Conservation (phyloP, 768 basidiomycete species). For the Phylloporus sp. region DNA sequence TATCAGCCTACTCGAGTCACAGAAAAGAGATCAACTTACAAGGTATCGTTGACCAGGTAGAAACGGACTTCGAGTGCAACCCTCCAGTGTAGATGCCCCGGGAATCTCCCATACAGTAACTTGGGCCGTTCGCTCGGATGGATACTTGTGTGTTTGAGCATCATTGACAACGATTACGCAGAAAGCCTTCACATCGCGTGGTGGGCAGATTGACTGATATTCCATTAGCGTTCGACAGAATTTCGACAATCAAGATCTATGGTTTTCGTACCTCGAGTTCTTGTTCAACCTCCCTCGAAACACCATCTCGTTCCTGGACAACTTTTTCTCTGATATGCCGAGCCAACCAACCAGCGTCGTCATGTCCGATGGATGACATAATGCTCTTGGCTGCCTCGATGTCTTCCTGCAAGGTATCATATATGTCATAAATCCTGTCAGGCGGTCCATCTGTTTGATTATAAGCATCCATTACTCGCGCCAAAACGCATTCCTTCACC, state of each 20-base stretch:
- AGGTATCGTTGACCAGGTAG: conserved; percentile 61
- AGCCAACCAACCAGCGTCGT: conserved; percentile 62
- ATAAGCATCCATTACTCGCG: background rate
- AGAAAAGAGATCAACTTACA: conserved; percentile 36
- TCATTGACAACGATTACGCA: conserved; percentile 68
- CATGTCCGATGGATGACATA: conserved; percentile 37
- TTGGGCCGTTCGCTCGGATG: conserved; percentile 59
- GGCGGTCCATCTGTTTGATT: conserved; percentile 27
- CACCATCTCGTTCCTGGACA: conserved; percentile 44
- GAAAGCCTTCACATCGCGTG: conserved; percentile 71
- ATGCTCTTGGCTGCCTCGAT: conserved; percentile 39
- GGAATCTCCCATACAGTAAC: conserved; percentile 82
- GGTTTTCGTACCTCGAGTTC: conserved; percentile 71
- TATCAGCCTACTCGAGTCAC: background rate
- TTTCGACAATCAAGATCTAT: background rate
- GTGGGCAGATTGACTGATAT: conserved; percentile 55
- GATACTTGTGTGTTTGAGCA: conserved; percentile 46
- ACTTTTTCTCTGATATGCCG: conserved; percentile 45
- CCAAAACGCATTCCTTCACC: conserved; percentile 26
- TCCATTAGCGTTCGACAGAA: conserved; percentile 1
- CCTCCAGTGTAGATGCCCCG: conserved; percentile 46
- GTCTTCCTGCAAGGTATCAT: conserved; percentile 59
- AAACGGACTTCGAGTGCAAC: conserved; percentile 45
- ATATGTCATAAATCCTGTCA: conserved; percentile 50
- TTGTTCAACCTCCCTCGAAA: conserved; percentile 58